These are phyloP conservation scores for Metarhizium robertsii DNA, from an alignment of 2,329 filamentous ascomycete genomes.

Conservation along the genomic window DNA sequence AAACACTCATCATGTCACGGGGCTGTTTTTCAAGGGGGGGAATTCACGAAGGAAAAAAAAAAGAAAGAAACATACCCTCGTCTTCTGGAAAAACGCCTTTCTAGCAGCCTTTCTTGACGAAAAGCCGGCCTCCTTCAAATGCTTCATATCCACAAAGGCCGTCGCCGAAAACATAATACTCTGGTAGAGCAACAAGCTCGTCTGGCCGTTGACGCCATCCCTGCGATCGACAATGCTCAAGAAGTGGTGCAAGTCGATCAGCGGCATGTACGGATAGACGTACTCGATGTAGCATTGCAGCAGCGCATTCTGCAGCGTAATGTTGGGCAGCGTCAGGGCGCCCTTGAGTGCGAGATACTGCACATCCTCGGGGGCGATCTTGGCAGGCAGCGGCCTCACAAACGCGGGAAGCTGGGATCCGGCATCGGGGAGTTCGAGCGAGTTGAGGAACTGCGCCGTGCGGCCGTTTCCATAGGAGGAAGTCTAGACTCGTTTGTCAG, in stretches of 20 bases:
- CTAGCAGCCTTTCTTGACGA: constrained; percentile 69
- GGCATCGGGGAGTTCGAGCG: constrained; percentile 38
- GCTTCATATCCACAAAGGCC: constrained; percentile 75
- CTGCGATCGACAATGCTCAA: constrained; percentile 50
- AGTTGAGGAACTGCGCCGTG: constrained; percentile 33
- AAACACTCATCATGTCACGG: not conserved
- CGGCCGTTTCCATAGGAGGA: constrained; percentile 25
- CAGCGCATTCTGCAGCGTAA: constrained; percentile 66
- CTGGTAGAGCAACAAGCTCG: constrained; percentile 84
- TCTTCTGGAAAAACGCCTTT: constrained; percentile 82
- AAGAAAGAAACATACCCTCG: constrained; percentile 52
- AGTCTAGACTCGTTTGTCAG: not conserved
- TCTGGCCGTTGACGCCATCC: constrained; percentile 60
- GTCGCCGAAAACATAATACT: constrained; percentile 91
- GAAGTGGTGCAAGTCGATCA: constrained; percentile 61
- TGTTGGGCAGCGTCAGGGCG: constrained; percentile 65
- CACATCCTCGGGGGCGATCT: constrained; percentile 73
- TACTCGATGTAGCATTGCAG: constrained; percentile 78
- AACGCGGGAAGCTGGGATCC: constrained; percentile 51
- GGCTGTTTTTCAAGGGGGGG: too few relatives aligned
- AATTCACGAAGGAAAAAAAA: constrained; percentile 2
- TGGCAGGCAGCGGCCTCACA: constrained; percentile 68
- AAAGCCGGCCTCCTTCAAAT: constrained; percentile 70
- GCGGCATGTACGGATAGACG: constrained; percentile 89
- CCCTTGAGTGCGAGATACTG: constrained; percentile 78